Conservation (phyloP, 2,329 filamentous ascomycete genomes). For the Trichoderma endophyticum region DNA sequence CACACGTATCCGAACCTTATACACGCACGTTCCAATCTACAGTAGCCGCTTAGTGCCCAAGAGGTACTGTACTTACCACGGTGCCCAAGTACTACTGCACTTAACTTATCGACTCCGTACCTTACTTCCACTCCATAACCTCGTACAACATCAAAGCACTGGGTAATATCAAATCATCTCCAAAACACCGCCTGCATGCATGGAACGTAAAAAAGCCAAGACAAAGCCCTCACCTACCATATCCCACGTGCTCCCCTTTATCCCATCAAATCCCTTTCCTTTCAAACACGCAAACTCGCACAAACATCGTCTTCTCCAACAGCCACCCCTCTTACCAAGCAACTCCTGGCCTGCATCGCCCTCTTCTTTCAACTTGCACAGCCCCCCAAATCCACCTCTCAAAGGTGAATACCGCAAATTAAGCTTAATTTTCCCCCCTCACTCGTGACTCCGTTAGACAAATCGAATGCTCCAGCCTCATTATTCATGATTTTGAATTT, state of each 20-base stretch:
- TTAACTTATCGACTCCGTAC: not conserved
- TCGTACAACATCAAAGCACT: not conserved
- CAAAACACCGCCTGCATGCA: not conserved
- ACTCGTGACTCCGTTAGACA: not conserved
- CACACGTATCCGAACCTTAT: not conserved
- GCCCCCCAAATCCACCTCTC: not conserved
- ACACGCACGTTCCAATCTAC: not conserved
- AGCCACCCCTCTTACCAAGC: not conserved
- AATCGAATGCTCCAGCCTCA: not conserved
- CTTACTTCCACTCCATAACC: not conserved
- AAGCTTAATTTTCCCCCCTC: slow-evolving; percentile 2
- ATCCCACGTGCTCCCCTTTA: not conserved
- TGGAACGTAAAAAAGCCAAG: not conserved
- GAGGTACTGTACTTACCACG: too few species aligned
- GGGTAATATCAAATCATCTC: not conserved
- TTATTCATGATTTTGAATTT: not conserved
- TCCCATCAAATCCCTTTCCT: not conserved
- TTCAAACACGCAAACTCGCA: not conserved
- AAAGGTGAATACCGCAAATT: not conserved
- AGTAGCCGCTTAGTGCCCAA: not conserved
- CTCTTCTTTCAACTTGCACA: not conserved
- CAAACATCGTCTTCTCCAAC: not conserved
- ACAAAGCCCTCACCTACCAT: not conserved
- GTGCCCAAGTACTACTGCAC: not conserved
- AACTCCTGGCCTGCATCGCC: slow-evolving; percentile 8